Base-by-base conservation (phyloP, 257 asterid genomes). In the Solanum peruvianum region DNA sequence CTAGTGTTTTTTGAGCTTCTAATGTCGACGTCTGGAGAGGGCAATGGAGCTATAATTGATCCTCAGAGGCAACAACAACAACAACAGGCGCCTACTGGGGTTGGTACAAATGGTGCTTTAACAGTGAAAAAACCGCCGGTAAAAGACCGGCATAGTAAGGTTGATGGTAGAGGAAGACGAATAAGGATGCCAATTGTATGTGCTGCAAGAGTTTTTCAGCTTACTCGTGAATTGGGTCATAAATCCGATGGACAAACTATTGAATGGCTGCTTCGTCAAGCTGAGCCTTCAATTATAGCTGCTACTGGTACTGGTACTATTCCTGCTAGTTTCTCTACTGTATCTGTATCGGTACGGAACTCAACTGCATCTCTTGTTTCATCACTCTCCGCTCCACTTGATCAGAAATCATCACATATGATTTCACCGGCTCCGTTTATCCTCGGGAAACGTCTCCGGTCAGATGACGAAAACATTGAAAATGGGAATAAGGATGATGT, bases 181-280 rank as follows among this genome's bases (percentile, higher is more conserved):
- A 96, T 96, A 81, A 97, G 99, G 86, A 96, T 96, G 99, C 99
- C 99, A 6, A 96, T 96, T 85, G 94, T 96, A 67, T 96, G 99
- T 75, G 99, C 99, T 18, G 99, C 99, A 69, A 91, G 99, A 86
- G 99, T 96, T 44, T 96, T 96, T 85, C 99, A 96, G 94, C 95
- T 96, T 72, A 96, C 99, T 1, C 91, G 98, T 1, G 99, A 96
- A 90, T 92, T 96, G 0, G 99, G 98, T 29, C 98, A 95, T 88
- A 96, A 96, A 92, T 95, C 98, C n/a, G 99, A 96, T 75, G 98
- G 98, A 11, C 98, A 94, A 91, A 96, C 99, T 39, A 96, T 96
- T 3, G 99, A 96, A 91, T 96, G 98, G 99, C 97, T 96, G 25
- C 98, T 96, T 66, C 95, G 98, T 7, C 99, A 96, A 87, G 99